A percentile compares a stretch with the other conserved stretches of the same genome.
Conservation (phyloP, 257 asterid species). For the Lycium barbarum region DNA sequence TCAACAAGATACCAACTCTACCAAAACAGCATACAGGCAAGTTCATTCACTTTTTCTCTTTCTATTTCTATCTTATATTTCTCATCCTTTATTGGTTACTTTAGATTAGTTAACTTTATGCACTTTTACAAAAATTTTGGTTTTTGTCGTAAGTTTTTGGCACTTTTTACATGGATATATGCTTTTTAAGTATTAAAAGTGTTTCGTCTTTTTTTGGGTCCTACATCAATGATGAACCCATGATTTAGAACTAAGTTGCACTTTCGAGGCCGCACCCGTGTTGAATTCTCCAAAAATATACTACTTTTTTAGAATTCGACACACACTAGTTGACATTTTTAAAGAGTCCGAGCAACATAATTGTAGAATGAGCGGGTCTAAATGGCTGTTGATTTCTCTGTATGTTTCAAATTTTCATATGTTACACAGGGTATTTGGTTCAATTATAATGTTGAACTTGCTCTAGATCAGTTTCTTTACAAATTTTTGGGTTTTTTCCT, state of each 20-base stretch:
- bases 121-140: background rate
- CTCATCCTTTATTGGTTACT: background rate
- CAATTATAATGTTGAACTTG: background rate
- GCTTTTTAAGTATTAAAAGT: background rate
- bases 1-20: background rate
- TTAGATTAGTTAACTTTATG: background rate
- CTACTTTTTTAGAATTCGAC: too few species aligned
- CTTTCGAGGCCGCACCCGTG: too few species aligned
- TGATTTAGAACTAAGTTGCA: background rate
- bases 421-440: background rate
- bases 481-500: too few species aligned
- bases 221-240: background rate
- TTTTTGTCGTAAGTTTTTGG: background rate
- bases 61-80: background rate
- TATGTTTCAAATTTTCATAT: background rate
- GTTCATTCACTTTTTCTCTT: background rate
- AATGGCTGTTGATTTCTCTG: background rate
- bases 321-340: too few species aligned
- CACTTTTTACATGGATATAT: background rate
- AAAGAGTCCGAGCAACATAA: too few species aligned
- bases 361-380: background rate
- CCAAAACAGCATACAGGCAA: background rate
- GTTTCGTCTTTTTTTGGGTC: constrained; percentile 8
- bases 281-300: too few species aligned
- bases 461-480: too few species aligned